A percentile compares a stretch with the other conserved stretches of the same genome.
These are phyloP conservation scores for Penicillium sp. DNA, from an alignment of 2,329 filamentous ascomycete species.

Conservation along the genomic window DNA sequence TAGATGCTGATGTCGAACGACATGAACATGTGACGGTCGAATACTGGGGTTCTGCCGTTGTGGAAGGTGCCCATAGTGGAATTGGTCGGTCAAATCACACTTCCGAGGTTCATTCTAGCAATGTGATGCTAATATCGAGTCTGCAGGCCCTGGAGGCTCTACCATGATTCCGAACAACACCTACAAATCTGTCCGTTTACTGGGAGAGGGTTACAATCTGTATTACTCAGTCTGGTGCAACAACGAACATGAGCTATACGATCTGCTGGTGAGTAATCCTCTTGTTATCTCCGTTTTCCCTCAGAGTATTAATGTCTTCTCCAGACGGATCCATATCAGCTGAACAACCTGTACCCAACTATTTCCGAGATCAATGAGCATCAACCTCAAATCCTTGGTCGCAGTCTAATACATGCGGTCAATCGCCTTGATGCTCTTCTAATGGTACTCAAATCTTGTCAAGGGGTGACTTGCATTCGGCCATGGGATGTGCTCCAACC, in stretches of 20 bases:
- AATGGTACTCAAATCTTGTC: conserved; percentile 42
- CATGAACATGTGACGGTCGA: conserved; percentile 61
- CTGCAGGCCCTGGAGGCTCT: conserved; percentile 20
- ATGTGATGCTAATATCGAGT: neutral
- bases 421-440: conserved; percentile 38
- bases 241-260: conserved; percentile 44
- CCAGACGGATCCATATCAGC: conserved; percentile 39
- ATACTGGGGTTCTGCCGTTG: conserved; percentile 50
- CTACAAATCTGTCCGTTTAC: conserved; percentile 41
- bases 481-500: conserved; percentile 42
- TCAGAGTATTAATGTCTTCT: neutral
- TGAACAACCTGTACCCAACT: conserved; percentile 34
- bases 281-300: too few relatives aligned
- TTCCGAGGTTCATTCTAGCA: neutral
- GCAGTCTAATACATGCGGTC: conserved; percentile 21
- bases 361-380: neutral
- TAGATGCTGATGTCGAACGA: conserved; percentile 26
- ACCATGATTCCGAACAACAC: conserved; percentile 35
- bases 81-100: conserved; percentile 23
- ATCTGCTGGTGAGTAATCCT: conserved; percentile 33
- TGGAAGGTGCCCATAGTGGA: conserved; percentile 32
- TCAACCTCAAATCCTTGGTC: conserved; percentile 20
- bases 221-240: conserved; percentile 46
- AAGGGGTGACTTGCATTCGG: conserved; percentile 35
- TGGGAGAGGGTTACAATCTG: conserved; percentile 38